Evolutionary conservation across 495 filamentous ascomycete genomes (phyloP).

Genomic region (Parathielavia appendiculata): DNA sequence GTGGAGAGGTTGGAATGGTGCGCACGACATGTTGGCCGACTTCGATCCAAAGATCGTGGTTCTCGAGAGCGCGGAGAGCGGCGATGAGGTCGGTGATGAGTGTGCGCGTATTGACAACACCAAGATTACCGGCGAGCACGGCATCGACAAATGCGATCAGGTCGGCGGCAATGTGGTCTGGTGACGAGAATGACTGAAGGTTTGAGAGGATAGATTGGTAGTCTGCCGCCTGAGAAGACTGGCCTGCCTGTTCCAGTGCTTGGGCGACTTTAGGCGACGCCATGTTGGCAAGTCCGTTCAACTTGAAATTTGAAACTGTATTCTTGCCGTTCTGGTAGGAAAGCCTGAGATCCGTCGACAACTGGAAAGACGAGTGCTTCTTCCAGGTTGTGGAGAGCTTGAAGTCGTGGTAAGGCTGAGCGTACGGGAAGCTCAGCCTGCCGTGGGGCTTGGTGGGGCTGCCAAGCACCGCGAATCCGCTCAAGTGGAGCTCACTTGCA

Average conservation of each 20-base stretch:
- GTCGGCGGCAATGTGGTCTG: slow-evolving; percentile 54
- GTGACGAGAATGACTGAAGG: slow-evolving; percentile 54
- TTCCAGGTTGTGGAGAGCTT: background rate
- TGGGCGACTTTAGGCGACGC: slow-evolving; percentile 38
- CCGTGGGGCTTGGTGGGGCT: slow-evolving; percentile 12
- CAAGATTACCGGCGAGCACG: slow-evolving; percentile 61
- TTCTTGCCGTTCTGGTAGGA: background rate
- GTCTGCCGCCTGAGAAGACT: slow-evolving; percentile 42
- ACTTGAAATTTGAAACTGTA: background rate
- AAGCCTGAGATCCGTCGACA: background rate
- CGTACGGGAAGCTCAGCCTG: background rate
- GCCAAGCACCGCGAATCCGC: slow-evolving; percentile 1
- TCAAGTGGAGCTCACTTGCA: background rate
- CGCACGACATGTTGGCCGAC: slow-evolving; percentile 64
- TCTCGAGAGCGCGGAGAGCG: slow-evolving; percentile 50
- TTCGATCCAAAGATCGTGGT: slow-evolving; percentile 58
- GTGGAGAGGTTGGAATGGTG: slow-evolving; percentile 45
- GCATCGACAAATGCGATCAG: slow-evolving; percentile 64
- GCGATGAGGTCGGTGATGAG: slow-evolving; percentile 64
- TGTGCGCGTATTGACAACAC: slow-evolving; percentile 68
- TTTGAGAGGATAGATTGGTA: slow-evolving; percentile 64
- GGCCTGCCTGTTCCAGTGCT: slow-evolving; percentile 39
- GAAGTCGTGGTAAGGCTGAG: slow-evolving; percentile 6
- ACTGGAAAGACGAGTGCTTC: background rate
- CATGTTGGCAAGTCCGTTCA: slow-evolving; percentile 10